A percentile compares a stretch with the other conserved stretches of the same genome.
Conservation (phyloP, 2,329 filamentous ascomycete genomes). For the Verticillium zaregamsianum region DNA sequence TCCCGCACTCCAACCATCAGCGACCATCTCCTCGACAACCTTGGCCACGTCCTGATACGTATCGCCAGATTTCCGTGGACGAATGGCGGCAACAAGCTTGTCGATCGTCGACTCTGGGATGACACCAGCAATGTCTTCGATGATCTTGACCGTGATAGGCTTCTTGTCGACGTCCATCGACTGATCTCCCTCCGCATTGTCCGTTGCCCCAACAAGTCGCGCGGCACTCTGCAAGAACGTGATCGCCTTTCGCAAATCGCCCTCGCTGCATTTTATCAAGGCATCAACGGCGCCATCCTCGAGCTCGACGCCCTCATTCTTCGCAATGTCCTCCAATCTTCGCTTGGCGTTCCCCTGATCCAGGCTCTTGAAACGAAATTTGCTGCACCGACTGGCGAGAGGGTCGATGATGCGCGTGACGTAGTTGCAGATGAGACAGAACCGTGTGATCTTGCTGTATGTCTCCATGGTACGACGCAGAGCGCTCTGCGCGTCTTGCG, state of each 20-base stretch:
- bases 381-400: conserved; percentile 86
- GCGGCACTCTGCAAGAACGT: conserved; percentile 96
- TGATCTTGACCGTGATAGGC: conserved; percentile 67
- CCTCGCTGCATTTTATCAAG: conserved; percentile 83
- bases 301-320: conserved; percentile 69
- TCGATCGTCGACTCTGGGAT: conserved; percentile 75
- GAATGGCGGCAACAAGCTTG: conserved; percentile 68
- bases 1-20: conserved; percentile 93
- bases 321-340: conserved; percentile 78
- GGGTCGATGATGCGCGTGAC: conserved; percentile 98
- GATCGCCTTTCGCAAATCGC: conserved; percentile 92
- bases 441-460: conserved; percentile 92
- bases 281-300: conserved; percentile 78
- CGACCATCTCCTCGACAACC: conserved; percentile 84
- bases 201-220: conserved; percentile 69
- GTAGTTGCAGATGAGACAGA: conserved; percentile 98
- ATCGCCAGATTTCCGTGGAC: conserved; percentile 59
- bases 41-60: conserved; percentile 72
- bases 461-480: conserved; percentile 96
- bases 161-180: conserved; percentile 59
- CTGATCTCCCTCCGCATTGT: conserved; percentile 48
- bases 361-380: conserved; percentile 96
- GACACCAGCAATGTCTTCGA: conserved; percentile 95
- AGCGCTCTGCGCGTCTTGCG: conserved; percentile 92
- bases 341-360: conserved; percentile 80